Evolutionary conservation across 306 rosid genomes (phyloP), one percentile per base, ranked within the genome.

Genomic region (Parietaria judaica): DNA sequence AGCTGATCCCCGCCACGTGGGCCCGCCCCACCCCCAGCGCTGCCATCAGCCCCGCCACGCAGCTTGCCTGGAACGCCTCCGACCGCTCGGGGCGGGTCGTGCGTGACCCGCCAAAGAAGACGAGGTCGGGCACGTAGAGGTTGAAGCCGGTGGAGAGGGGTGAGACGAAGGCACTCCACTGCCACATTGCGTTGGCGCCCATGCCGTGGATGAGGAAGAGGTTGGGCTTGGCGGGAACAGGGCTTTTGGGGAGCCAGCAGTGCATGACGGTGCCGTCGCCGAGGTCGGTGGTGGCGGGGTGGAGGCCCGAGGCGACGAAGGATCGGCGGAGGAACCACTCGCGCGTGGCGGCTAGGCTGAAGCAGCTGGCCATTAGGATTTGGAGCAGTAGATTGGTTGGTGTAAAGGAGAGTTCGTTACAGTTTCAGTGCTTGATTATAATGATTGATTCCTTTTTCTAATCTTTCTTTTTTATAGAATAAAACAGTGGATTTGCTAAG

Each of bases 161-260:
- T 3, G 92, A 58, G 36, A 88, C 9, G 82, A 83, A 78, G 5
- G 70, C 71, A 67, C 74, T 83, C 96, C 92, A 85, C 68, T 91
- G 98, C 98, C 98, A 91, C 96, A 85, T 78, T 67, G 96, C 96
- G 83, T 85, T 91, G 68, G 95, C 96, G 1, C 96, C 98, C 54
- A 91, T 36, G 9, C 98, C 98, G 50, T 91, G 96, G 76, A 91
- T 63, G 23, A 91, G 86, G 50, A 91, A 74, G 3, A 91, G 79
- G 0, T 72, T 73, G 8, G 95, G 95, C 44, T 83, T 88, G 31
- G 83, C 68, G 3, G 67, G 41, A 5, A 56, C 61, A 51, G 35
- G 85, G 51, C 68, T 36, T 49, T 62, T 72, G 45, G 98, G 96
- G 72, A 65, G 76, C 98, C 98, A 91, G 63, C 92, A 83, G 71